A percentile compares a stretch with the other conserved stretches of the same genome.
Evolutionary conservation across 1,284 basidiomycete species (phyloP).

Genomic region (Microbotryum violaceum): DNA sequence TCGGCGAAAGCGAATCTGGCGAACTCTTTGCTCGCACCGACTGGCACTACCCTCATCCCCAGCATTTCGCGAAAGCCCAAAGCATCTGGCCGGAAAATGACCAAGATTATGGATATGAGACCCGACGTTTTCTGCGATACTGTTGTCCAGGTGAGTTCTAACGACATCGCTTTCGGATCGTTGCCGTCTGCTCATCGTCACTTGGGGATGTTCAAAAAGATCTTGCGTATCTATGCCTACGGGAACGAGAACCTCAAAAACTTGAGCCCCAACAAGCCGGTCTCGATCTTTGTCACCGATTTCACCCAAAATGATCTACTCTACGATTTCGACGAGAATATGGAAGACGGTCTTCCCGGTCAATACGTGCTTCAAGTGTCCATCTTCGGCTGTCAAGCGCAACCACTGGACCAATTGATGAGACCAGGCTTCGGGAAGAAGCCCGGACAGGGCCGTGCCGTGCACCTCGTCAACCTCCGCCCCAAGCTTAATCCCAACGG

Average conservation of each 20-base stretch:
- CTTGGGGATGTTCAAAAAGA: too few relatives aligned
- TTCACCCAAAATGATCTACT: conserved; percentile 8
- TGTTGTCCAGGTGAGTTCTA: too few relatives aligned
- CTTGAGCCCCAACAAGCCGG: not conserved
- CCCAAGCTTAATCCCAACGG: not conserved
- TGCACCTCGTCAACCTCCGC: conserved; percentile 6
- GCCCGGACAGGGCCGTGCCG: conserved; percentile 1
- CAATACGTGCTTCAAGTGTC: conserved; percentile 8
- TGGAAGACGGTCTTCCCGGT: not conserved
- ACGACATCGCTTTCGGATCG: too few relatives aligned
- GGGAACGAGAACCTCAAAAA: not conserved
- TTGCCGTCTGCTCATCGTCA: too few relatives aligned
- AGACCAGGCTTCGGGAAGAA: not conserved
- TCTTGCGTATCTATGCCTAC: too few relatives aligned
- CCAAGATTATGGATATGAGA: too few relatives aligned
- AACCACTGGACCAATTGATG: not conserved
- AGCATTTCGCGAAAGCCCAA: too few relatives aligned
- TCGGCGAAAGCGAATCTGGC: too few relatives aligned
- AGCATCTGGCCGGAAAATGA: too few relatives aligned
- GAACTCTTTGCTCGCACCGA: too few relatives aligned
- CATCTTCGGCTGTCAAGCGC: conserved; percentile 10
- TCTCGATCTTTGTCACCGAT: conserved; percentile 14
- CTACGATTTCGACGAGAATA: not conserved
- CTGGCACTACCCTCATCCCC: too few relatives aligned
- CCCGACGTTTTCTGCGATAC: too few relatives aligned